Evolutionary conservation across 768 basidiomycete species (phyloP).

Genomic region (Boletus insuetus): DNA sequence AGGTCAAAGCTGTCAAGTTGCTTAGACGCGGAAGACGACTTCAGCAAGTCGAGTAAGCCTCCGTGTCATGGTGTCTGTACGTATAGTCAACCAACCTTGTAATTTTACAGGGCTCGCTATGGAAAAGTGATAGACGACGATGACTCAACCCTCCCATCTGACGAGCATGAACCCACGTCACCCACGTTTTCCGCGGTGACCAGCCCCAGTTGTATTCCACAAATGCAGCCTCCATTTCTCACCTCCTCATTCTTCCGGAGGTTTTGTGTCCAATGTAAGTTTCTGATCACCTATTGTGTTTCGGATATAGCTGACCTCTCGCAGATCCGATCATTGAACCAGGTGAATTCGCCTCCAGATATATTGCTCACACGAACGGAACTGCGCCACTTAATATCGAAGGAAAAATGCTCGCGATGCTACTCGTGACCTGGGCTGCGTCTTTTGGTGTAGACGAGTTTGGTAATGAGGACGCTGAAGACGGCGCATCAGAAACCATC

Average conservation of each 20-base stretch:
- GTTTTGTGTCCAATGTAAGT: conserved; percentile 81
- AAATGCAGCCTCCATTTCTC: conserved; percentile 77
- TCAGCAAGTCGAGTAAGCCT: conserved; percentile 79
- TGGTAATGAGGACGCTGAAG: conserved; percentile 47
- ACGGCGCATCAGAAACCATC: conserved; percentile 1
- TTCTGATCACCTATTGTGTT: not conserved
- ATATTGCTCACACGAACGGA: conserved; percentile 61
- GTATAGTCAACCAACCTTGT: conserved; percentile 3
- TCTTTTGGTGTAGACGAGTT: conserved; percentile 85
- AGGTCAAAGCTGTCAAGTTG: conserved; percentile 86
- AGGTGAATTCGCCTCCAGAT: conserved; percentile 74
- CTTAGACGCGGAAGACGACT: conserved; percentile 74
- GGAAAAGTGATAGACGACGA: conserved; percentile 60
- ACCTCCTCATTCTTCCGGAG: conserved; percentile 80
- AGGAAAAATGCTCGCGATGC: conserved; percentile 72
- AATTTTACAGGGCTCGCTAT: conserved; percentile 61
- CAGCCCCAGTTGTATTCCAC: conserved; percentile 55
- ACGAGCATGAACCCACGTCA: conserved; percentile 23
- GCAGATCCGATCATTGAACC: conserved; percentile 86
- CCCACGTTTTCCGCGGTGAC: conserved; percentile 5
- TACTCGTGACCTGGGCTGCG: conserved; percentile 85
- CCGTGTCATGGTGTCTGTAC: conserved; percentile 3
- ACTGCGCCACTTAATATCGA: conserved; percentile 62
- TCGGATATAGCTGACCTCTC: conserved; percentile 7
- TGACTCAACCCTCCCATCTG: conserved; percentile 24